Base-by-base conservation (phyloP, 2,329 filamentous ascomycete genomes). In the Penicillium sp. region DNA sequence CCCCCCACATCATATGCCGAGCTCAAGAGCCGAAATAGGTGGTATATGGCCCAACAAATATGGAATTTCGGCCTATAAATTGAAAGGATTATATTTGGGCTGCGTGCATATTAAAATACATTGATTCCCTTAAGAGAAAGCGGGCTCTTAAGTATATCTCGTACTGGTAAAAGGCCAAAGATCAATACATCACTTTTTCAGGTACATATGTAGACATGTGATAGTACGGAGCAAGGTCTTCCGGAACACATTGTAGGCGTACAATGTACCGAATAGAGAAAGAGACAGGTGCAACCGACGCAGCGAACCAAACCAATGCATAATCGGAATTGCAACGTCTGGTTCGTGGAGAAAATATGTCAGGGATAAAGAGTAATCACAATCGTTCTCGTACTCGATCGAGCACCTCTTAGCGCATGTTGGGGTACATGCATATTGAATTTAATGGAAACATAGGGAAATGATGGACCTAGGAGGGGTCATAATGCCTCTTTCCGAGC, bases 141-240 rank as follows among this genome's bases (percentile, higher is more conserved):
- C 28, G 32, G 26, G 13, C 21, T 37, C 13, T 4, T 40, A 17
- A 24, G 31, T 43, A 43, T n/a, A 28, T 19, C 8, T 42, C 21
- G 4, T 44, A 31, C 34, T 22, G 17, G 47, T 2, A 29, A 37
- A 19, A 32, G 26, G 19, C 13, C 19, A 28, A 26, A 38, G 3
- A 22, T 21, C 22, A 21, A 21, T 28, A 4, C 5, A 13, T 17
- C 21, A 6, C 22, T 26, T 26, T 4, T 19, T 19, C 17, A 19
- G 17, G 17, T 19, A 19, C 21, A 43, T 6, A 7, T 19, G 17
- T 39, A 12, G 31, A 15, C 46, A 45, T 45, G 35, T 49, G 47
- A 49, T 49, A 45, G 41, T 28, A 32, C 34, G 47, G 47, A 45
- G 34, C 41, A 45, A 39, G 17, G 41, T 45, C 34, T 33, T 45